Evolutionary conservation across 2,329 filamentous ascomycete species (phyloP), one percentile per base, ranked within the genome.

Genomic region (Botrytis medusae): DNA sequence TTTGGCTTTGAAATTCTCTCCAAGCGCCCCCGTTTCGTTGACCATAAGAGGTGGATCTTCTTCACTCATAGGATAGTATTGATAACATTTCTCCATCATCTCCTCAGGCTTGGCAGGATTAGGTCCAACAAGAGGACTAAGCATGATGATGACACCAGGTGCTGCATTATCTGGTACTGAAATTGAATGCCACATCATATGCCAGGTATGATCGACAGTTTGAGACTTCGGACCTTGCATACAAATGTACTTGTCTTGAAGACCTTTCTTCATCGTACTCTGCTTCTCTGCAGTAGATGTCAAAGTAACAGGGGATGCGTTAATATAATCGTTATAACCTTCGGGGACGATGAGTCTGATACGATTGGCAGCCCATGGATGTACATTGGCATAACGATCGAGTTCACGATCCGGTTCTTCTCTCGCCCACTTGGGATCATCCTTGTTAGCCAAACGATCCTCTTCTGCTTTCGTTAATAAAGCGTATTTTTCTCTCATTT

Each of bases 311-410:
- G 91, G 89, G 18, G 92, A 95, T 57, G 93, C 93, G 80, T 96
- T 96, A 83, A 95, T 92, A 81, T 95, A 96, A 82, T 95, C 91
- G 74, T 91, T 87, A 75, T 89, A 85, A 54, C 88, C 91, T 25
- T 92, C 87, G 2, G 93, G 91, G 1, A 98, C 95, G 57, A 88
- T 87, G 29, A 99, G 88, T 81, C 89, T 91, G 72, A 99, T 87
- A 54, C 96, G 90, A 80, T 97, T 97, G 80, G 93, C 90, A 75
- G 92, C 91, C 90, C 93, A 99, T 0, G 95, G 94, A 80, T 95
- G 92, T 76, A 99, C 93, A 80, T 98, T 97, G 71, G 86, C 82
- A 83, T 98, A 99, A 72, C 96, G 91, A 82, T 98, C 97, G 77
- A 95, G 88, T 51, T 83, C 81, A 74, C 85, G 86, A 75, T 89